These are phyloP conservation scores for Lodderomyces oxycetoniae DNA, from an alignment of 1,139 yeast species.

Conservation along the genomic window DNA sequence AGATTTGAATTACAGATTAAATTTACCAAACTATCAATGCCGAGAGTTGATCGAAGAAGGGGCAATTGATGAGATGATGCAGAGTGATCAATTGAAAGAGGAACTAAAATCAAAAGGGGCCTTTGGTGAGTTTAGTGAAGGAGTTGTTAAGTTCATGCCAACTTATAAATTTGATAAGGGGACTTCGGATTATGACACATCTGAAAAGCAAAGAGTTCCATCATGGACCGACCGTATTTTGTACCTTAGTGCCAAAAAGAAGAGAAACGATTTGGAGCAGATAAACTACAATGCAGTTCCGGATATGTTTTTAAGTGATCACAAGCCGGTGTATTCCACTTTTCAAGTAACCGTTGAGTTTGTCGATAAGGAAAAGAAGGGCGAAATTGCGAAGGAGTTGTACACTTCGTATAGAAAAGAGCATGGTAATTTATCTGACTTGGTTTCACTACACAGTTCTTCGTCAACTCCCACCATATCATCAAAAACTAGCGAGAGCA, in stretches of 20 bases:
- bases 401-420: conserved; percentile 31
- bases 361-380: conserved; percentile 43
- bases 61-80: conserved; percentile 51
- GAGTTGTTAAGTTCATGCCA: conserved; percentile 73
- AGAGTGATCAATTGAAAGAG: conserved; percentile 72
- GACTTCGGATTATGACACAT: conserved; percentile 75
- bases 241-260: conserved; percentile 31
- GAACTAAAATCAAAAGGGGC: conserved; percentile 69
- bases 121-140: conserved; percentile 81
- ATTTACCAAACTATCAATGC: conserved; percentile 71
- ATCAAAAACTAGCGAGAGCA: conserved; percentile 14
- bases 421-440: conserved; percentile 18
- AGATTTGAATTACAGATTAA: conserved; percentile 85
- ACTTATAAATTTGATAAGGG: conserved; percentile 94
- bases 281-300: conserved; percentile 56
- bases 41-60: conserved; percentile 49
- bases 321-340: conserved; percentile 83
- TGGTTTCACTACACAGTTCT: conserved; percentile 7
- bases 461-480: conserved; percentile 12
- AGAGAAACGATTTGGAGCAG: conserved; percentile 51
- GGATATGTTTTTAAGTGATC: conserved; percentile 71
- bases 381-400: conserved; percentile 25
- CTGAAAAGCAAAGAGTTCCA: conserved; percentile 89
- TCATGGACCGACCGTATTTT: conserved; percentile 96
- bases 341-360: conserved; percentile 61